Base-by-base conservation (phyloP, 768 basidiomycete genomes). In the Ramaria sp. region DNA sequence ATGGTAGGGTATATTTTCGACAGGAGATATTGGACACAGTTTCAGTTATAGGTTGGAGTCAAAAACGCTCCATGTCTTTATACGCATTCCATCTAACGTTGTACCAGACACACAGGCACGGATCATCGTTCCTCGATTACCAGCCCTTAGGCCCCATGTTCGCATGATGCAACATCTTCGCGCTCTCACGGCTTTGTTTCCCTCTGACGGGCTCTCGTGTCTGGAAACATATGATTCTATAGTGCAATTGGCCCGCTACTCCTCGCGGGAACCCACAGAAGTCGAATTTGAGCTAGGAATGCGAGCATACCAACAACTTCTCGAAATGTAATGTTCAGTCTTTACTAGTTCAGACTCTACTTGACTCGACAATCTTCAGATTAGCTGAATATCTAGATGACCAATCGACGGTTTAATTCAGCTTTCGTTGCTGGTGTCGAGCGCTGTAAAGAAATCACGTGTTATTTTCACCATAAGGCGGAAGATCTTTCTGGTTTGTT, bases 161-260 rank as follows among this genome's bases (percentile, higher is more conserved):
- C 81, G 86, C 59, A 83, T 89, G 83, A 71, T 84, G 47, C 81
- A 86, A 65, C 86, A 89, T 64, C 85, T 88, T 62, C 81, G 87
- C 41, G 87, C 84, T 67, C 75, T 90, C 34, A 67, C 77, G 3
- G 85, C 85, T 0, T 72, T 90, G 1, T 55, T 79, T 72, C 54
- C 72, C 66, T 39, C 70, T 5, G 57, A 54, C 16, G 32, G 52
- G n/a, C 12, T 37, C 24, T 25, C 48, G 27, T 49, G 38, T 42
- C 27, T 54, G 15, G 20, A 45, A 41, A 54, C 83, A 83, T 89
- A 85, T 61, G 87, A 89, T 61, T 79, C 84, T 47, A 83, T 78
- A 0, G 75, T 89, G 48, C 86, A 89, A 63, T 71, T 85, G 10
- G 85, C 79, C 24, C 75, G 85, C 18, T 78, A 82, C 49, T 74